Percentiles rank a stretch among this genome's conserved stretches.
phyloP scores from a whole-genome alignment of 2,329 filamentous ascomycete species.

The Botrytis hyacinthi region DNA sequence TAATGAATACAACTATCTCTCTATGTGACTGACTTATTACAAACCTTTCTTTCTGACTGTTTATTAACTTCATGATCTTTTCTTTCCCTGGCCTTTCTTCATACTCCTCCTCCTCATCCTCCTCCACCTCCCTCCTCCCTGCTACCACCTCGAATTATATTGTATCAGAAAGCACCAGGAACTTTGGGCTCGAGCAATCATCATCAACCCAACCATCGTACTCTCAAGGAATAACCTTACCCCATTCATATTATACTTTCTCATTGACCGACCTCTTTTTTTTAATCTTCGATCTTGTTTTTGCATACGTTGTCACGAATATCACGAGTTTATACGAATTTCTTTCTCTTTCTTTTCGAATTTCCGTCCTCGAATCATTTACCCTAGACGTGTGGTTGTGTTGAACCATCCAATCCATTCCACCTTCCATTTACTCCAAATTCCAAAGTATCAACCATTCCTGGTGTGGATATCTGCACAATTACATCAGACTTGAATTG shows the following conservation, averaged over 20 bases:
- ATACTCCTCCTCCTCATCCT: not conserved
- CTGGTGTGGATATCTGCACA: constrained; percentile 15
- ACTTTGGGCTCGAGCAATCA: not conserved
- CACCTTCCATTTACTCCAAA: not conserved
- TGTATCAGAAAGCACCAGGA: not conserved
- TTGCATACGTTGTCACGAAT: not conserved
- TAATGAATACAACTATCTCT: not conserved
- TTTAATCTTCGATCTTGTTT: not conserved
- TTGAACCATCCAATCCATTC: not conserved
- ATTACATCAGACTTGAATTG: constrained; percentile 20
- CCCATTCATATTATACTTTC: not conserved
- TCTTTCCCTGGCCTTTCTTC: not conserved
- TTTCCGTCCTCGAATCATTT: not conserved
- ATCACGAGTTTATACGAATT: constrained; percentile 9
- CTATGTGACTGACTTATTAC: not conserved
- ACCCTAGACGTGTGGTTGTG: not conserved
- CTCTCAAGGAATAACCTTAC: constrained; percentile 8
- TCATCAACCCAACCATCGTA: not conserved
- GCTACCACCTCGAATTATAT: not conserved
- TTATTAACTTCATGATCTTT: not conserved
- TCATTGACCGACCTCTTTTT: constrained; percentile 7
- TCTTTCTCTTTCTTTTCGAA: not conserved
- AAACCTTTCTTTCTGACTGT: not conserved
- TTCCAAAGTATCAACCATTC: not conserved
- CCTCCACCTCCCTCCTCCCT: not conserved